Evolutionary conservation across 2,329 filamentous ascomycete genomes (phyloP).

Genomic region (Botryotinia convoluta): DNA sequence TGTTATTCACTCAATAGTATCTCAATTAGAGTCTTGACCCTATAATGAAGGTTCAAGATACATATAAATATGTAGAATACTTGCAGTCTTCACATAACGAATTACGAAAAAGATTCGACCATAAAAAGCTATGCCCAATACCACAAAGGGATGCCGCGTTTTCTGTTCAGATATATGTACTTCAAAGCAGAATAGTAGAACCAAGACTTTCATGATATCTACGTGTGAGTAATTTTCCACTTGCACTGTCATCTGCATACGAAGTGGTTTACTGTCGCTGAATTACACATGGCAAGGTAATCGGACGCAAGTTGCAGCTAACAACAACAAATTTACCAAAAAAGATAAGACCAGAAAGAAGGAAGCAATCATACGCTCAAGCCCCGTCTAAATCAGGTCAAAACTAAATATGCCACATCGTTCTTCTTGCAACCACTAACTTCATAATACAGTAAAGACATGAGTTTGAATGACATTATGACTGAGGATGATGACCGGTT

Average conservation of each 20-base stretch:
- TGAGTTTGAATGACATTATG: fast-evolving
- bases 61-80: not conserved
- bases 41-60: not conserved
- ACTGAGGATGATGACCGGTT: not conserved
- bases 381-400: not conserved
- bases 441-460: not conserved
- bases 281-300: not conserved
- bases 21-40: too few relatives aligned
- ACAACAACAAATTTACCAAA: not conserved
- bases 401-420: not conserved
- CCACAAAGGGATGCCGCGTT: not conserved
- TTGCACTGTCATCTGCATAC: not conserved
- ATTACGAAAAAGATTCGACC: not conserved
- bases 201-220: not conserved
- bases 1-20: not conserved
- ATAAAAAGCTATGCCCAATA: not conserved
- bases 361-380: not conserved
- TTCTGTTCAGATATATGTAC: not conserved
- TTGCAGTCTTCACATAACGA: not conserved
- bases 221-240: not conserved
- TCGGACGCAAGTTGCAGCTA: not conserved
- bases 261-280: not conserved
- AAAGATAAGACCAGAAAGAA: not conserved
- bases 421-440: not conserved
- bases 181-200: not conserved